Base-by-base conservation (phyloP, 176 grass and related monocot species). In the Musa beccarii region DNA sequence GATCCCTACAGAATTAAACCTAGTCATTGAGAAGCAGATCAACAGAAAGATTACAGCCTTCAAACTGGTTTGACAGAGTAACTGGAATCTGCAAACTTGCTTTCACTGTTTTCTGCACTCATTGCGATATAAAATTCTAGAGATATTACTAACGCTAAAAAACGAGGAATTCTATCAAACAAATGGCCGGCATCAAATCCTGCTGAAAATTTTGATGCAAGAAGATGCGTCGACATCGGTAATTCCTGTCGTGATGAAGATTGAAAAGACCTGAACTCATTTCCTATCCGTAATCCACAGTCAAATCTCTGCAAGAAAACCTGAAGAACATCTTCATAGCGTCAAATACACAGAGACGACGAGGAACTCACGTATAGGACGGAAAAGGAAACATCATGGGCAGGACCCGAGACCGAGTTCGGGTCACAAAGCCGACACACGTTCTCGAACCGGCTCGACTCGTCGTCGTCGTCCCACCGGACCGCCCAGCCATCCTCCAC, bases 331-430 rank as follows among this genome's bases (percentile, higher is more conserved):
- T 43, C 34, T 43, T 43, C 34, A 43, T 6, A 43, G 34, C 34
- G 34, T 43, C 34, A 43, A 43, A 43, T 6, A 43, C 34, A 43
- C 34, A 5, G 34, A 5, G 34, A 43, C 34, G 34, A 43, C 3
- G 34, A 43, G 34, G 15, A 63, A 75, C 95, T 94, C 83, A 99
- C 96, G 51, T 83, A 87, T 68, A 99, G 84, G 72, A 99, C 71
- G 75, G 91, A 84, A 81, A 99, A 91, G 70, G 69, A 67, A 28
- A 89, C 82, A 25, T 82, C 83, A 14, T 54, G 24, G 1, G 75
- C 52, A 22, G 74, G 19, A 22, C 15, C 61, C 16, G 68, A 84
- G 22, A 9, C 51, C 76, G 59, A 59, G 1, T 79, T 83, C 69
- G 80, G 15, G 53, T 66, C 59, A 10, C 59, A 14, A 19, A 63